A percentile compares a stretch with the other conserved stretches of the same genome.
Evolutionary conservation across 176 grass and related monocot species (phyloP).

Genomic region (Pharus latifolius): DNA sequence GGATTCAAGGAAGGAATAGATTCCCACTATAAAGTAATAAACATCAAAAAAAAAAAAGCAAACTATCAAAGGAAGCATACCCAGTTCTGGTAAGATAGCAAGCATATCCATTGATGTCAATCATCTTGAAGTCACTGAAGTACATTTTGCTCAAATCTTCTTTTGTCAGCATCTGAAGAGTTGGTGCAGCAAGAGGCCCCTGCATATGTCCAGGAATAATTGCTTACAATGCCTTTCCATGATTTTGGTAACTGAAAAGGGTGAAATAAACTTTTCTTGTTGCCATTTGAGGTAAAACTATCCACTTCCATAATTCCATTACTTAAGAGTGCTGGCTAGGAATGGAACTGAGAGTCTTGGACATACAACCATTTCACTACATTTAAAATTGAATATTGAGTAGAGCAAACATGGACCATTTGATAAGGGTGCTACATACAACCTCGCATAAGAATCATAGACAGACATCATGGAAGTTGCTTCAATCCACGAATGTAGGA

Average conservation of each 20-base stretch:
- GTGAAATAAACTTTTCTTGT: background rate
- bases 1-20: background rate
- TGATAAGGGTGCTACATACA: too few relatives aligned
- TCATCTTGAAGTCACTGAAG: constrained; percentile 76
- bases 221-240: background rate
- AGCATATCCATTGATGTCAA: constrained; percentile 69
- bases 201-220: constrained; percentile 12
- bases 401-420: too few relatives aligned
- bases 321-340: background rate
- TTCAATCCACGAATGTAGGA: too few relatives aligned
- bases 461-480: too few relatives aligned
- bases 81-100: constrained; percentile 97
- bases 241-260: background rate
- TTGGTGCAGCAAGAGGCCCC: constrained; percentile 87
- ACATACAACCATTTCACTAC: too few relatives aligned
- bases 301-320: background rate
- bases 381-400: too few relatives aligned
- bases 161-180: constrained; percentile 76
- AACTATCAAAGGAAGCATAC: constrained; percentile 28
- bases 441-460: too few relatives aligned
- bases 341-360: background rate
- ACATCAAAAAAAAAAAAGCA: background rate
- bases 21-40: background rate
- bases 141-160: constrained; percentile 96
- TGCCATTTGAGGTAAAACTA: background rate